A percentile compares a stretch with the other conserved stretches of the same genome.
Conservation (phyloP, 73 alveolate species). For the Durusdinium trenchii region DNA sequence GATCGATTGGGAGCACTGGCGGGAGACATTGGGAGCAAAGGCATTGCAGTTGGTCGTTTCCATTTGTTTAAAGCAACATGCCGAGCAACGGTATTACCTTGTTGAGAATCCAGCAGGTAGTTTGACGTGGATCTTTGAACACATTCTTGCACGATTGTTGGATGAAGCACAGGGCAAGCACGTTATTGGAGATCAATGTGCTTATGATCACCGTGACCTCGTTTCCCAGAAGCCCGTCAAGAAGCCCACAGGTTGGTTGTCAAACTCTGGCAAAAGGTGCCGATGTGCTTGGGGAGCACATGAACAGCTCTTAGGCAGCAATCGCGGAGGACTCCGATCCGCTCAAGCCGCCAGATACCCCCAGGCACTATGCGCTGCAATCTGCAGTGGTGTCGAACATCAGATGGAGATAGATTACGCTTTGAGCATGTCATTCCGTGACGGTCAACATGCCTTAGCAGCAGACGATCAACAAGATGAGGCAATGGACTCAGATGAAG, state of each 20-base stretch:
- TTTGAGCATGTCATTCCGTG: too few species aligned
- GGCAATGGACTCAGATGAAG: not conserved
- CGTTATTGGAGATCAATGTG: not conserved
- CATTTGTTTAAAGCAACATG: not conserved
- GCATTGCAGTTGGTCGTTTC: not conserved
- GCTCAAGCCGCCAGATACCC: not conserved
- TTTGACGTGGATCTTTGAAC: not conserved
- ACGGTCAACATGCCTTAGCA: too few species aligned
- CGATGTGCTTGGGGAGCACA: not conserved
- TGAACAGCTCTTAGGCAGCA: not conserved
- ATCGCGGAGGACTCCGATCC: not conserved
- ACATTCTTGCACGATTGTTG: not conserved
- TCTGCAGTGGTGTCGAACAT: not conserved
- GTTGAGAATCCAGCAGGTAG: not conserved
- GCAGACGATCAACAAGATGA: not conserved
- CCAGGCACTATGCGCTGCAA: not conserved
- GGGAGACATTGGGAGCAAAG: not conserved
- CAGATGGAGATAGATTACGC: not conserved
- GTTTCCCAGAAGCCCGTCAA: not conserved
- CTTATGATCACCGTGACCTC: not conserved
- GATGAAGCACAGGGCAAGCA: not conserved
- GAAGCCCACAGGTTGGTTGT: slow-evolving; percentile 13
- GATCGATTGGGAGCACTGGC: not conserved
- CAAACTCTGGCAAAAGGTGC: not conserved
- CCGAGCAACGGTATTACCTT: not conserved